Evolutionary conservation across 352 stramenopile genomes (phyloP), one percentile per base, ranked within the genome.

Genomic region (Globisporangium acanthophoron): DNA sequence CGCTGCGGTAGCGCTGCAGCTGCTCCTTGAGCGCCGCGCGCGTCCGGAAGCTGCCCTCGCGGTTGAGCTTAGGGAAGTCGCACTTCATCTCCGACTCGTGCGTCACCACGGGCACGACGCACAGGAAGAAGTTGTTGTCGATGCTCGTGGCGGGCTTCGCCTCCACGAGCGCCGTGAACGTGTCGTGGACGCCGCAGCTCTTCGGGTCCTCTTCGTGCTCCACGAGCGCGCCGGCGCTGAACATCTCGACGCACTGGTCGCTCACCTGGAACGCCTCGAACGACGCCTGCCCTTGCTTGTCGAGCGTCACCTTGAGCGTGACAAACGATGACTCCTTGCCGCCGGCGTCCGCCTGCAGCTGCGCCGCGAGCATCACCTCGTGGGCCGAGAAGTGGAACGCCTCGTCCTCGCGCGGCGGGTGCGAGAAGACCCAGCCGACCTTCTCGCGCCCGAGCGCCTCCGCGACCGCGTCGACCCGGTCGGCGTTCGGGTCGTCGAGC

Each of bases 111-210:
- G 97, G 96, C 46, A 99, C 96, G 24, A 98, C 87, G 47, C 87
- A 97, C 24, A 99, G 67, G 67, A 99, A 99, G 67, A 99, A 99
- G 71, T 97, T 98, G 70, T 97, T 98, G 79, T 99, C 94, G 15
- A 99, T 77, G 58, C 90, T 87, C 7, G 67, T 78, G 3, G 89
- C 75, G 12, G 82, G 67, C 70, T 99, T 99, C 54, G 92, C 96
- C 66, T 99, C 96, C 49, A 99, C 94, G 58, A 99, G 92, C 37
- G 96, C 97, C 18, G 97, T 99, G 70, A 99, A 99, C 2, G 97
- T 98, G 61, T 97, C 88, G 63, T 90, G 89, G 6, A 99, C 81
- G n/a, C 80, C 71, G 64, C 91, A 98, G 54, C 80, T 78, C 74
- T 93, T 96, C 5, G 91, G 90, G 73, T 99, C 87, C 24, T 73